These are phyloP conservation scores for Excoecaria agallocha DNA, from an alignment of 345 rosid species.

Conservation along the genomic window DNA sequence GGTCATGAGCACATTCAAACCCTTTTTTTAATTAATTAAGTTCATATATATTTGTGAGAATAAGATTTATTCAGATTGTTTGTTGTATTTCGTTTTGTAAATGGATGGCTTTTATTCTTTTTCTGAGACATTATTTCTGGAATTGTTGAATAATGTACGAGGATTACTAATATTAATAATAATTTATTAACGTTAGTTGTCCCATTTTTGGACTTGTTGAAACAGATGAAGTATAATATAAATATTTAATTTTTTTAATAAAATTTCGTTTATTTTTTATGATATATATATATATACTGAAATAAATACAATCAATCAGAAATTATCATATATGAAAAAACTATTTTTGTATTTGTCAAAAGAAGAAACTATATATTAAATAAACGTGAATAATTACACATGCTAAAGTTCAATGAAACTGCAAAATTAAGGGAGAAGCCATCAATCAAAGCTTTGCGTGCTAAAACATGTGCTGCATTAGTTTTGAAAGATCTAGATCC, in stretches of 20 bases:
- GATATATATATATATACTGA: too few species aligned
- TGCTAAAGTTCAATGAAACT: too few species aligned
- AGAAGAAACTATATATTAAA: too few species aligned
- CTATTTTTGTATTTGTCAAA: neutral
- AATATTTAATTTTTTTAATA: too few species aligned
- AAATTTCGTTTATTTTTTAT: too few species aligned
- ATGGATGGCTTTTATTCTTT: conserved; percentile 12
- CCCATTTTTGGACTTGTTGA: neutral
- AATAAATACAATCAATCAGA: too few species aligned
- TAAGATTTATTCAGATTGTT: neutral
- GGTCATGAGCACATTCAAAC: conserved; percentile 58
- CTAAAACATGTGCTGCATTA: too few species aligned
- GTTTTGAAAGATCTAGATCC: too few species aligned
- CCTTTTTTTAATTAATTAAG: conserved; percentile 39
- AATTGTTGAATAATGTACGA: conserved; percentile 9
- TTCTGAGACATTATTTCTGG: conserved; percentile 7
- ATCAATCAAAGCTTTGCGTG: too few species aligned
- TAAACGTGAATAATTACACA: too few species aligned
- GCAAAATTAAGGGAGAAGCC: too few species aligned
- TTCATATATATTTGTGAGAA: neutral
- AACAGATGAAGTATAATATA: neutral
- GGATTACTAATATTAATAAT: neutral
- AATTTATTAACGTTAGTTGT: neutral
- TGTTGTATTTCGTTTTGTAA: neutral
- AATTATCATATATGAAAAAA: neutral